Conservation (phyloP, 768 basidiomycete species). For the Kwoniella sp. region DNA sequence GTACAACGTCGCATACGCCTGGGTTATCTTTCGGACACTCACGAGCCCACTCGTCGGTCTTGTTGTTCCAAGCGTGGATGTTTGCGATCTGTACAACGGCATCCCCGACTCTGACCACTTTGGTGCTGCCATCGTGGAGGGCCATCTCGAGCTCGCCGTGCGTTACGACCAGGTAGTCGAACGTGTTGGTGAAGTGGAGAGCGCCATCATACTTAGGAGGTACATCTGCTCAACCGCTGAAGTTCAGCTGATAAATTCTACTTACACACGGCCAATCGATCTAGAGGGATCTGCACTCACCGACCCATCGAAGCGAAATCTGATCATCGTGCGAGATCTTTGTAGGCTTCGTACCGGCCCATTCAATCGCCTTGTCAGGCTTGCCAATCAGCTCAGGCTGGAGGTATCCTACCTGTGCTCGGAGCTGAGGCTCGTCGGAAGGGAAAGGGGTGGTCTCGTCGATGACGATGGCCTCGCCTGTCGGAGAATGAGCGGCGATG, state of each 20-base stretch:
- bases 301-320: conserved; percentile 20
- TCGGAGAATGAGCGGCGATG: conserved; percentile 1
- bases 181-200: conserved; percentile 20
- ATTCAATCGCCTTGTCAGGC: conserved; percentile 15
- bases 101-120: conserved; percentile 19
- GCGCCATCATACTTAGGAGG: conserved; percentile 11
- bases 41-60: conserved; percentile 23
- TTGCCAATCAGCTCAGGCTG: conserved; percentile 13
- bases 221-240: conserved; percentile 1
- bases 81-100: conserved; percentile 25
- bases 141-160: conserved; percentile 22
- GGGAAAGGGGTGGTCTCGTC: conserved; percentile 19
- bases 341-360: conserved; percentile 6
- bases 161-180: conserved; percentile 27
- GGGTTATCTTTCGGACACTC: conserved; percentile 17
- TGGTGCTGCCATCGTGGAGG: conserved; percentile 22
- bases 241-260: background rate
- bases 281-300: conserved; percentile 13
- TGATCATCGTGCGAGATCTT: conserved; percentile 21
- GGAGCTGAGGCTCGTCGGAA: conserved; percentile 3
- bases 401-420: conserved; percentile 15
- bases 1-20: conserved; percentile 10
- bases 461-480: conserved; percentile 1
- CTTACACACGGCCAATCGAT: background rate
- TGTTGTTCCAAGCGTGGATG: conserved; percentile 29